Evolutionary conservation across 1,139 yeast genomes (phyloP).

Genomic region (Arxiozyma telluris): DNA sequence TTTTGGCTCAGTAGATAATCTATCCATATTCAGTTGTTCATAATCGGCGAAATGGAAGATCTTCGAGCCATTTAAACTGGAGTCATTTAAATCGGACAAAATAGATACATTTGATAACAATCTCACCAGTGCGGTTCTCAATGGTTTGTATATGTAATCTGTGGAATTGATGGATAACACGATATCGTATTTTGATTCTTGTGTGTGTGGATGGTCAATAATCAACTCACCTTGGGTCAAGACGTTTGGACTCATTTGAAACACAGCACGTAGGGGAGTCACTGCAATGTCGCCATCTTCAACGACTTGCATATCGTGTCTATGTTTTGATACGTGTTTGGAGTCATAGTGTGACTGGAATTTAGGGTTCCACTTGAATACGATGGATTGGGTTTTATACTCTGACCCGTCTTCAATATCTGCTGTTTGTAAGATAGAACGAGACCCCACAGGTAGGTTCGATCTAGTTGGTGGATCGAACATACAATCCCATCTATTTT

Average conservation of each 20-base stretch:
- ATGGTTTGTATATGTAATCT: slow-evolving; percentile 54
- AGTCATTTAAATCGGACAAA: neutral
- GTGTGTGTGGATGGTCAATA: slow-evolving; percentile 1
- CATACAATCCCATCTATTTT: slow-evolving; percentile 70
- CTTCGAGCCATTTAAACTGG: slow-evolving; percentile 17
- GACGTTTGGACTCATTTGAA: slow-evolving; percentile 37
- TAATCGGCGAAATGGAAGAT: slow-evolving; percentile 81
- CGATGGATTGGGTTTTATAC: slow-evolving; percentile 30
- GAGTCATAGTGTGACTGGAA: slow-evolving; percentile 50
- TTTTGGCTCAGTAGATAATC: slow-evolving; percentile 29
- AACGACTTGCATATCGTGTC: slow-evolving; percentile 36
- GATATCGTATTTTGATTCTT: slow-evolving; percentile 2
- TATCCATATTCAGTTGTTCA: slow-evolving; percentile 76
- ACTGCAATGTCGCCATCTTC: slow-evolving; percentile 52
- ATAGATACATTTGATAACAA: slow-evolving; percentile 27
- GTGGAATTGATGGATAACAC: slow-evolving; percentile 30
- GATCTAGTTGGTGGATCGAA: slow-evolving; percentile 30
- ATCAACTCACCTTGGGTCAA: slow-evolving; percentile 50
- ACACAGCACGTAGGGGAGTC: slow-evolving; percentile 75
- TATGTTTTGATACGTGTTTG: slow-evolving; percentile 22
- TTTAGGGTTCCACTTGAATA: slow-evolving; percentile 77
- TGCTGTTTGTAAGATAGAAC: slow-evolving; percentile 10
- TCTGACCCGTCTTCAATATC: slow-evolving; percentile 41
- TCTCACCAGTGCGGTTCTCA: slow-evolving; percentile 36
- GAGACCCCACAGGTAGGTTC: too few species aligned